Evolutionary conservation across 257 asterid genomes (phyloP).

Genomic region (Cynanchum wilfordii): DNA sequence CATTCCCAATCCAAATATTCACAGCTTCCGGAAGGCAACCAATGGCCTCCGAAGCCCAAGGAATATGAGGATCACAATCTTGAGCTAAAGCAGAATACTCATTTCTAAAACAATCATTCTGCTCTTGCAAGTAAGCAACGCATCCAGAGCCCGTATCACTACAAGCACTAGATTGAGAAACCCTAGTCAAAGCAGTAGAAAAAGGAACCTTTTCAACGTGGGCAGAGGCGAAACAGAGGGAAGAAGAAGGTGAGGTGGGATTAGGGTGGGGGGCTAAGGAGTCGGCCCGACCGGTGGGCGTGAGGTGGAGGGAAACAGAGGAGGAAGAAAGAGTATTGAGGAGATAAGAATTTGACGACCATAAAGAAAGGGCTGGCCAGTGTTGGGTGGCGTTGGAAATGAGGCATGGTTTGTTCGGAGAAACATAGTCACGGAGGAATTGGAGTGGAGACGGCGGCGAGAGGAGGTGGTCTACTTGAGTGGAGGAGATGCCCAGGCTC

Average conservation of each 20-base stretch:
- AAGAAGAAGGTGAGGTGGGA: constrained; percentile 32
- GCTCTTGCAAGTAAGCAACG: constrained; percentile 82
- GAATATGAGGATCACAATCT: constrained; percentile 58
- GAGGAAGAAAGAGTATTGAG: constrained; percentile 52
- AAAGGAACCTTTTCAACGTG: constrained; percentile 54
- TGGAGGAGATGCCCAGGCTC: constrained; percentile 40
- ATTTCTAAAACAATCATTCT: constrained; percentile 78
- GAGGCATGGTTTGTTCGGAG: constrained; percentile 10
- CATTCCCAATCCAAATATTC: constrained; percentile 82
- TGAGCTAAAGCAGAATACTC: constrained; percentile 55
- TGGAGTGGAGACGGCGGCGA: constrained; percentile 71
- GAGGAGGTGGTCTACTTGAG: constrained; percentile 51
- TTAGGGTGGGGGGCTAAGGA: constrained; percentile 50
- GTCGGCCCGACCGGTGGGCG: constrained; percentile 85
- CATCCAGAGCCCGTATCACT: not conserved
- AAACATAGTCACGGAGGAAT: constrained; percentile 65
- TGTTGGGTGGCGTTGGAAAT: constrained; percentile 43
- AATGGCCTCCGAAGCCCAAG: constrained; percentile 77
- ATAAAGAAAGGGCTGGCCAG: constrained; percentile 75
- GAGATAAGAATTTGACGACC: constrained; percentile 66
- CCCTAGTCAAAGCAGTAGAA: constrained; percentile 46
- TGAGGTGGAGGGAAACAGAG: constrained; percentile 79
- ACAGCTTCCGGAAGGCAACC: constrained; percentile 87
- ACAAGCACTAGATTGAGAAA: constrained; percentile 28
- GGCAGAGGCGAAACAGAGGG: constrained; percentile 78